phyloP scores from a whole-genome alignment of 73 alveolate species.

The Paramecium bursaria region DNA sequence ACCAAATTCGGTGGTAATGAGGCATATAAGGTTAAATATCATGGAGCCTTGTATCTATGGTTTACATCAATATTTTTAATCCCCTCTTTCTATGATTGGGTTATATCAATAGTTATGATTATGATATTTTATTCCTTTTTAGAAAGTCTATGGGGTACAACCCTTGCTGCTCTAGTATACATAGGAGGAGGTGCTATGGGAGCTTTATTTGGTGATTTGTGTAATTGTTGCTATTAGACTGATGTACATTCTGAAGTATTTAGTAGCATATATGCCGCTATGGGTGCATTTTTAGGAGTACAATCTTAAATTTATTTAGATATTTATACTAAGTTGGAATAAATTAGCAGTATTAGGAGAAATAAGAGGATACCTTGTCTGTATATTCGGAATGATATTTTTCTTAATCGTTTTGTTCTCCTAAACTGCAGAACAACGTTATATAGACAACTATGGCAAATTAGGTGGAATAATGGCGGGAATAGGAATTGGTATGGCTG shows the following conservation, averaged over 20 bases:
- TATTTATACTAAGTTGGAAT: slow-evolving; percentile 9
- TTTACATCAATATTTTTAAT: background rate
- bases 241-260: background rate
- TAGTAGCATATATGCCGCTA: slow-evolving; percentile 1
- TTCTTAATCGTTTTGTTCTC: background rate
- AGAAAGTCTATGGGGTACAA: background rate
- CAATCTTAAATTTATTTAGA: background rate
- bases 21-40: slow-evolving; percentile 27
- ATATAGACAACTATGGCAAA: background rate
- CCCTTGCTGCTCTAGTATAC: background rate
- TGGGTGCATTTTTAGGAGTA: slow-evolving; percentile 32
- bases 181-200: slow-evolving; percentile 48
- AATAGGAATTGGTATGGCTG: background rate
- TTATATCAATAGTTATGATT: slow-evolving; percentile 9
- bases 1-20: slow-evolving; percentile 9
- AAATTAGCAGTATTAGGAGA: slow-evolving; percentile 45
- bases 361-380: no score
- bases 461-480: background rate
- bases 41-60: background rate
- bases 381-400: background rate
- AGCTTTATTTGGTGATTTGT: slow-evolving; percentile 40
- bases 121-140: background rate
- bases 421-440: background rate
- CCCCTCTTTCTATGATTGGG: background rate
- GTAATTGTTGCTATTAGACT: slow-evolving; percentile 16